A percentile compares a stretch with the other conserved stretches of the same genome.
Evolutionary conservation across 2,329 filamentous ascomycete species (phyloP).

Genomic region (Diaporthe australafricana): DNA sequence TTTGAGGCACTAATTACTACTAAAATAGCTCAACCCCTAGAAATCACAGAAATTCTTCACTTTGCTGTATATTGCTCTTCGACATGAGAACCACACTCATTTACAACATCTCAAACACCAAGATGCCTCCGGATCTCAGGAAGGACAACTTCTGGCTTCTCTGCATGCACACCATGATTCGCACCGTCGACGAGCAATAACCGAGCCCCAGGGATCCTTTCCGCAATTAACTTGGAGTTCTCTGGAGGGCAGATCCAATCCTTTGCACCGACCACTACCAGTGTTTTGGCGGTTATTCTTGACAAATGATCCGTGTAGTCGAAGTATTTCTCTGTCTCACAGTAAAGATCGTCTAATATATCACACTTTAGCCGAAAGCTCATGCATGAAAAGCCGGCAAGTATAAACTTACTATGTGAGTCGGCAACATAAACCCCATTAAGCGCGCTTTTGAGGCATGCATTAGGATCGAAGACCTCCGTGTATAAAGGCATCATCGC

Average conservation of each 20-base stretch:
- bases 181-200: constrained; percentile 42
- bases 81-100: no score
- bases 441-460: constrained; percentile 45
- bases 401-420: constrained; percentile 47
- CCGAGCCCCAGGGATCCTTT: not conserved
- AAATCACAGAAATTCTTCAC: no score
- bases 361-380: no score
- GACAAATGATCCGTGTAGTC: constrained; percentile 48
- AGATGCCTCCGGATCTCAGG: not conserved
- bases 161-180: constrained; percentile 51
- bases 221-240: constrained; percentile 32
- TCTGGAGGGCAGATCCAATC: constrained; percentile 55
- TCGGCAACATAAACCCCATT: constrained; percentile 49
- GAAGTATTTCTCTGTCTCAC: constrained; percentile 51
- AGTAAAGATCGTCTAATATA: constrained; percentile 48
- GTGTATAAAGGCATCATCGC: constrained; percentile 52
- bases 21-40: no score
- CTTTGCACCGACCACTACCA: constrained; percentile 51
- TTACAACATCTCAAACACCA: no score
- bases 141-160: constrained; percentile 48
- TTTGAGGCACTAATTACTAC: no score
- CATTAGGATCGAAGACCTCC: constrained; percentile 49
- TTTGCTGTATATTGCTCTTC: no score
- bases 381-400: no score
- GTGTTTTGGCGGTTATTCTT: constrained; percentile 47